phyloP scores from a whole-genome alignment of 805 yeast species.

The Sporopachydermia quercuum region DNA sequence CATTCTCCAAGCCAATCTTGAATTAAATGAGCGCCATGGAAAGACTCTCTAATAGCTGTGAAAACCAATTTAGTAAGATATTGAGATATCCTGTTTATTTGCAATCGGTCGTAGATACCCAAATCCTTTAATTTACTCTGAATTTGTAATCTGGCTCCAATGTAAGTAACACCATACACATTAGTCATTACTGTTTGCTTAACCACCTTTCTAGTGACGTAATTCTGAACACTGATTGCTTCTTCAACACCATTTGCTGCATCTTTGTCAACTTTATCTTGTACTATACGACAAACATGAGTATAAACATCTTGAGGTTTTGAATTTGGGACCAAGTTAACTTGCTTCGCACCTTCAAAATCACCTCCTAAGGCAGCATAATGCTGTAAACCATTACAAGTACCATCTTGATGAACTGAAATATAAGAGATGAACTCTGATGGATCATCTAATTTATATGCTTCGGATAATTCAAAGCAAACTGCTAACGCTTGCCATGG shows the following conservation, averaged over 20 bases:
- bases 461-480: conserved; percentile 37
- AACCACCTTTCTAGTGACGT: conserved; percentile 73
- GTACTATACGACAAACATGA: conserved; percentile 37
- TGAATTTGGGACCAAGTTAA: conserved; percentile 39
- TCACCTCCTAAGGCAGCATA: conserved; percentile 65
- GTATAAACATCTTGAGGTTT: conserved; percentile 49
- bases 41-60: conserved; percentile 69
- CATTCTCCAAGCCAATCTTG: conserved; percentile 93
- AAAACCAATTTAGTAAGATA: conserved; percentile 72
- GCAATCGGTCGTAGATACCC: conserved; percentile 32
- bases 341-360: conserved; percentile 47
- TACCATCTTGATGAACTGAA: conserved; percentile 54
- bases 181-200: conserved; percentile 98
- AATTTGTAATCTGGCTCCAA: conserved; percentile 87
- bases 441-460: conserved; percentile 34
- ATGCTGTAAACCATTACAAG: conserved; percentile 56
- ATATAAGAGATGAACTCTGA: conserved; percentile 31
- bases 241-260: conserved; percentile 12
- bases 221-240: conserved; percentile 35
- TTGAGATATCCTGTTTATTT: conserved; percentile 33
- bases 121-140: conserved; percentile 55
- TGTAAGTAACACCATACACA: conserved; percentile 90
- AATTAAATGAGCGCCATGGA: conserved; percentile 83
- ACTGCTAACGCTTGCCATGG: conserved; percentile 52
- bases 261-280: conserved; percentile 33